phyloP scores from a whole-genome alignment of 2,329 filamentous ascomycete genomes.

The Cladophialophora immunda region DNA sequence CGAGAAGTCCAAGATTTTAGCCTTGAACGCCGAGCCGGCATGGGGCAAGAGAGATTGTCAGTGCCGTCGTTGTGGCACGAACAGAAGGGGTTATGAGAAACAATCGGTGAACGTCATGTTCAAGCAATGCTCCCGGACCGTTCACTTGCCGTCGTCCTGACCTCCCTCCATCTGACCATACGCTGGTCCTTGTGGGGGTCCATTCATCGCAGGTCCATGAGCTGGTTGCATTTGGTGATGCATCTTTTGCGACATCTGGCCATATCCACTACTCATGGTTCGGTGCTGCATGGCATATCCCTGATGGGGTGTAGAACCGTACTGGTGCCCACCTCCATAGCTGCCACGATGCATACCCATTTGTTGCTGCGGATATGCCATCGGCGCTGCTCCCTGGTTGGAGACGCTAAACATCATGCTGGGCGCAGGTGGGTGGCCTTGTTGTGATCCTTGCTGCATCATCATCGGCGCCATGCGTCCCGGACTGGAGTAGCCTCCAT shows the following conservation, averaged over 20 bases:
- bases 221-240: constrained; percentile 49
- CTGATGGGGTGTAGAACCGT: constrained; percentile 72
- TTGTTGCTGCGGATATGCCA: constrained; percentile 70
- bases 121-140: not conserved
- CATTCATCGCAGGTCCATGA: constrained; percentile 37
- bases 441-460: constrained; percentile 92
- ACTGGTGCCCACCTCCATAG: constrained; percentile 70
- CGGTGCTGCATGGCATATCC: constrained; percentile 68
- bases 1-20: not conserved
- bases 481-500: constrained; percentile 82
- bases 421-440: constrained; percentile 79
- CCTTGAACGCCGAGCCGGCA: not conserved
- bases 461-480: constrained; percentile 88
- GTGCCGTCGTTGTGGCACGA: not conserved
- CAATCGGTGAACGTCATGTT: not conserved
- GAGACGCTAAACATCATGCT: constrained; percentile 54
- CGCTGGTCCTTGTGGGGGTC: constrained; percentile 37
- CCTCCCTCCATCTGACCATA: constrained; percentile 34
- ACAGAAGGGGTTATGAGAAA: constrained; percentile 5
- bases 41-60: not conserved
- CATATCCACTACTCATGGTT: constrained; percentile 63
- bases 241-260: constrained; percentile 55
- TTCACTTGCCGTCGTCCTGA: constrained; percentile 39
- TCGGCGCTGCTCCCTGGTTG: constrained; percentile 72
- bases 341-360: constrained; percentile 68